Evolutionary conservation across 208 protist species (phyloP), one percentile per base, ranked within the genome.

Genomic region (Herpetomonas samuelpessoai): DNA sequence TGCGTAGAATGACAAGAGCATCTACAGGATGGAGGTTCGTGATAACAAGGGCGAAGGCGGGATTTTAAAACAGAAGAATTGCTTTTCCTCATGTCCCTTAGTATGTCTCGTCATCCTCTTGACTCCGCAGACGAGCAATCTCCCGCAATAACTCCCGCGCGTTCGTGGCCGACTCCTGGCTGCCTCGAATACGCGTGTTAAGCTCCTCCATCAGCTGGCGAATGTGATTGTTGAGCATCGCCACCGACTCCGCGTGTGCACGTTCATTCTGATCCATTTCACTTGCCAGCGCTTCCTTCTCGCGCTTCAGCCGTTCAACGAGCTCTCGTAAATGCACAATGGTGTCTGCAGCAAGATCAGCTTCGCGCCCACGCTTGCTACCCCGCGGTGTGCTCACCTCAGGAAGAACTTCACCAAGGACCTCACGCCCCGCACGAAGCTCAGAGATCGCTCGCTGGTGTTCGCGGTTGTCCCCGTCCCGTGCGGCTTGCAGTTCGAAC

Each of bases 271-370:
- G 52, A 16, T 69, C 67, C 9, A 86, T 38, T 62, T 90, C 79
- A n/a, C 55, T 59, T 35, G 59, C 25, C 7, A 90, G 67, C 0
- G 75, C 79, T 58, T 90, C 79, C 48, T 86, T 85, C 22, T 90
- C 83, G 1, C 69, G 70, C 63, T 90, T 86, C 7, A 85, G 61
- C 9, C 52, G 68, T 65, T 88, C 81, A 27, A 88, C 30, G 31
- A 84, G 73, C 22, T 83, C 68, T 1, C 81, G 68, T 56, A 83
- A 61, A 0, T 53, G 50, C 18, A 22, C 35, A 0, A 69, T n/a
- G n/a, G n/a, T n/a, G n/a, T n/a, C n/a, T n/a, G n/a, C n/a, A n/a
- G n/a, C n/a, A n/a, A n/a, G n/a, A n/a, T n/a, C n/a, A n/a, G n/a
- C n/a, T n/a, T n/a, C n/a, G n/a, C n/a, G n/a, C n/a, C n/a, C n/a